Evolutionary conservation across 83 land plant genomes (phyloP), one percentile per base, ranked within the genome.

Genomic region (Diphasiastrum complanatum): DNA sequence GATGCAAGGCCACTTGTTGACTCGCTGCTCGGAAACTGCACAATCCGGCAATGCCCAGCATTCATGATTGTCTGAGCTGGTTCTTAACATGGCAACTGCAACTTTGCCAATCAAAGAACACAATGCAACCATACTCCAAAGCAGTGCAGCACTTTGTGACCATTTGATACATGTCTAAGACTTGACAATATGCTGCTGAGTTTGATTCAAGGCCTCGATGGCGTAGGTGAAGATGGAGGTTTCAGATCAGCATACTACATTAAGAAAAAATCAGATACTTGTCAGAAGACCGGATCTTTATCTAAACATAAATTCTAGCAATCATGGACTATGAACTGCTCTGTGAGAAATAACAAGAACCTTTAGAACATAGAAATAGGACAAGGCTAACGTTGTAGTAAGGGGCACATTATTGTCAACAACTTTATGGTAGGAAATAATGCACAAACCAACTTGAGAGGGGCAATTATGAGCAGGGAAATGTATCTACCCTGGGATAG

Each of bases 191-290:
- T n/a, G n/a, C n/a, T n/a, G n/a, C n/a, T n/a, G n/a, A n/a, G n/a
- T n/a, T n/a, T n/a, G n/a, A n/a, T 68, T 55, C 68, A 82, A 1
- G 86, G 80, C 58, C 67, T 68, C n/a, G 80, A 79, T 11, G 86
- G 83, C 8, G 71, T 65, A 22, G 86, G 86, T 12, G 83, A 73
- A 31, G 83, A 57, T 52, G 83, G 86, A 22, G 86, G 86, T 66
- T 76, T 83, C 26, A 76, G 62, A 51, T 83, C 83, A 12, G 86
- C 80, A 67, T 79, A 83, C 86, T 83, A 80, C 74, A 75, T n/a
- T 19, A 6, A 33, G 54, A 31, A 3, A n/a, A 10, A 3, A 47
- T 23, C 14, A 57, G 23, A n/a, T 38, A 40, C 27, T 31, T 5
- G 1, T 33, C 18, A 8, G 8, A 8, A 16, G 43, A 40, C 8